Evolutionary conservation across 2,329 filamentous ascomycete species (phyloP).

Genomic region (Whalleya microplaca): DNA sequence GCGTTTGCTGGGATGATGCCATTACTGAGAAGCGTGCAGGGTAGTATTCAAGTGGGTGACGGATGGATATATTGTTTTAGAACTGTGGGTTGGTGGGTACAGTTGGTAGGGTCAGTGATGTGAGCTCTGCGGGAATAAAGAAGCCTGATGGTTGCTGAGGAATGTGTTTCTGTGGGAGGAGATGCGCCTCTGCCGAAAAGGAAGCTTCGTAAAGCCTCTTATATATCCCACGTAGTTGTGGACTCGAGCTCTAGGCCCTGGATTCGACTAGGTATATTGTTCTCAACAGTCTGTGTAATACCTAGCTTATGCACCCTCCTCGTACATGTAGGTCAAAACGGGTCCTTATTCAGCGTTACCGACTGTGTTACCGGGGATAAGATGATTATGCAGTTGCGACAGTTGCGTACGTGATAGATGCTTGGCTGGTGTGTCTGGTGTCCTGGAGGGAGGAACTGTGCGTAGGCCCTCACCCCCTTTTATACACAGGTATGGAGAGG

Average conservation of each 20-base stretch:
- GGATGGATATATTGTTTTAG: not conserved
- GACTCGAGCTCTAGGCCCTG: not conserved
- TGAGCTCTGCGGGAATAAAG: too few relatives aligned
- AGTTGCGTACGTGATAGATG: not conserved
- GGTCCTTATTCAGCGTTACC: not conserved
- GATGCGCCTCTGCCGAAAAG: too few relatives aligned
- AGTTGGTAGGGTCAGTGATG: too few relatives aligned
- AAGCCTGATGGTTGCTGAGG: too few relatives aligned
- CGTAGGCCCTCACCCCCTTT: not conserved
- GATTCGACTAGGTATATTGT: not conserved
- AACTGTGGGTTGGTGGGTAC: too few relatives aligned
- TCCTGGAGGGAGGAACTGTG: not conserved
- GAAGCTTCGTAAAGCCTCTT: too few relatives aligned
- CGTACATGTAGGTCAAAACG: not conserved
- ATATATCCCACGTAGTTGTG: not conserved
- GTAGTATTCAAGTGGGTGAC: not conserved
- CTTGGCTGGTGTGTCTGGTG: not conserved
- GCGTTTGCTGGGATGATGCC: slow-evolving; percentile 12
- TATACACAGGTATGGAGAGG: too few relatives aligned
- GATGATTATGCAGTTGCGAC: not conserved
- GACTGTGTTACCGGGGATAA: not conserved
- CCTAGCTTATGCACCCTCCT: not conserved
- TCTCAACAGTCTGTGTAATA: not conserved
- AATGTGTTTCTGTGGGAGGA: too few relatives aligned
- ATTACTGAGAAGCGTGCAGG: slow-evolving; percentile 8